phyloP scores from a whole-genome alignment of 208 protist genomes.

The Trypanosoma cruzi region DNA sequence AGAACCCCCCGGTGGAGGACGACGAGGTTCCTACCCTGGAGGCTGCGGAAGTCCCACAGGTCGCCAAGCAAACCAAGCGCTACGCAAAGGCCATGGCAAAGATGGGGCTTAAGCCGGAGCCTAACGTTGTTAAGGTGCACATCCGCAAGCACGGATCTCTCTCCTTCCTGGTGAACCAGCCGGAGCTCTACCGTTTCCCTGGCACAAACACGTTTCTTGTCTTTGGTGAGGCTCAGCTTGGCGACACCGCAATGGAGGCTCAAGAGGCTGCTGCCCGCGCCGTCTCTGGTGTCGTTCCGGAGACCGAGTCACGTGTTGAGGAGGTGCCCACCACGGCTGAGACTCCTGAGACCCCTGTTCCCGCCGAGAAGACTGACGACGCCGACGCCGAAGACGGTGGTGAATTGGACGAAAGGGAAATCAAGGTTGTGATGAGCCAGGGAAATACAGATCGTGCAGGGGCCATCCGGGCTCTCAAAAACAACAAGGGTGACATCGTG shows the following conservation, averaged over 20 bases:
- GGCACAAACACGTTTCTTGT: slow-evolving; percentile 97
- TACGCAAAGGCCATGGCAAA: slow-evolving; percentile 96
- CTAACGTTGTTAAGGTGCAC: slow-evolving; percentile 93
- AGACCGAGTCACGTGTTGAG: slow-evolving; percentile 28
- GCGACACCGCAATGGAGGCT: slow-evolving; percentile 76
- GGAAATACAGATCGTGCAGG: slow-evolving; percentile 68
- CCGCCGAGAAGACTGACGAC: slow-evolving; percentile 27
- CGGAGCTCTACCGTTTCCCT: slow-evolving; percentile 97
- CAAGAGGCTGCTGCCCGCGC: slow-evolving; percentile 76
- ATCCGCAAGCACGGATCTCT: slow-evolving; percentile 92
- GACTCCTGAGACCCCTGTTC: not conserved
- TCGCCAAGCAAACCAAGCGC: slow-evolving; percentile 93
- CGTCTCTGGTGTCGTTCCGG: slow-evolving; percentile 47
- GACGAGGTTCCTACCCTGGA: slow-evolving; percentile 81
- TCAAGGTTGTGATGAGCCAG: slow-evolving; percentile 84
- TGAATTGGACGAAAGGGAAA: slow-evolving; percentile 83
- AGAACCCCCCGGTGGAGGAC: slow-evolving; percentile 64
- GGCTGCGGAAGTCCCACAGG: slow-evolving; percentile 67
- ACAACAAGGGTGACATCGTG: slow-evolving; percentile 89
- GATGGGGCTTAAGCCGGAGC: slow-evolving; percentile 96
- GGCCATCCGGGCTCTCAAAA: slow-evolving; percentile 83
- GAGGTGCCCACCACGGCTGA: not conserved
- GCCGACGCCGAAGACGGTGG: slow-evolving; percentile 62
- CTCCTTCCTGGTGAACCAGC: slow-evolving; percentile 93
- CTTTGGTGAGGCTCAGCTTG: slow-evolving; percentile 97